Conservation (phyloP, 768 basidiomycete genomes). For the Tylopilus vinaceipallidus region DNA sequence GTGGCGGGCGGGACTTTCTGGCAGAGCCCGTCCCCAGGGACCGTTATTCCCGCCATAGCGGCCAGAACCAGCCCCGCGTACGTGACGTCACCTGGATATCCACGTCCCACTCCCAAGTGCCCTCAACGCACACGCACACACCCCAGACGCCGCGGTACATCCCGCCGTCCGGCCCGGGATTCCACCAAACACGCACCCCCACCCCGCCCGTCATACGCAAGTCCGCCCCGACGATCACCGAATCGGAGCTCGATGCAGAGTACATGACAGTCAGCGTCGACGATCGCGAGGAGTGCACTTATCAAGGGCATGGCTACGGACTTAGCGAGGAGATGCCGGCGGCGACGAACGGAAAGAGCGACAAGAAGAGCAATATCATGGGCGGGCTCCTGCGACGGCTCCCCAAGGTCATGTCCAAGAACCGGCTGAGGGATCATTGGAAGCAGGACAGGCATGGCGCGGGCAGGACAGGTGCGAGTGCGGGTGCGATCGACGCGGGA, state of each 20-base stretch:
- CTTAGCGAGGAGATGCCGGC: conserved; percentile 22
- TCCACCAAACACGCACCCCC: conserved; percentile 23
- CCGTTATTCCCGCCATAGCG: conserved; percentile 30
- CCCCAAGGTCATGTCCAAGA: conserved; percentile 35
- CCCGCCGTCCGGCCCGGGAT: conserved; percentile 17
- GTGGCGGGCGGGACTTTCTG: conserved; percentile 27
- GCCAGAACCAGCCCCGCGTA: conserved; percentile 23
- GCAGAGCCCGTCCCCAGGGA: conserved; percentile 24
- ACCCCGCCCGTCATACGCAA: conserved; percentile 27
- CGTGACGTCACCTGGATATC: conserved; percentile 36
- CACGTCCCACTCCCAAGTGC: conserved; percentile 22
- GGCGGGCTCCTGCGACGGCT: conserved; percentile 31
- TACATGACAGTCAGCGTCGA: conserved; percentile 35
- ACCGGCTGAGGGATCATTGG: conserved; percentile 25
- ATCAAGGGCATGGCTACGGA: conserved; percentile 23
- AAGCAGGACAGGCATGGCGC: conserved; percentile 24
- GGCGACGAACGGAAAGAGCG: conserved; percentile 27
- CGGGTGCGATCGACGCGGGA: conserved; percentile 9
- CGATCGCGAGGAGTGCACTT: conserved; percentile 18
- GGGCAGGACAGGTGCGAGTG: no score
- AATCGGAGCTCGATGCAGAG: conserved; percentile 33
- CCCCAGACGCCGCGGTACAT: conserved; percentile 27
- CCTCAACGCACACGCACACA: conserved; percentile 29
- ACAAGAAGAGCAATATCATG: conserved; percentile 29
- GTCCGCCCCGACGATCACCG: conserved; percentile 30